These are phyloP conservation scores for Trichoderma breve DNA, from an alignment of 2,329 filamentous ascomycete genomes.

Conservation along the genomic window DNA sequence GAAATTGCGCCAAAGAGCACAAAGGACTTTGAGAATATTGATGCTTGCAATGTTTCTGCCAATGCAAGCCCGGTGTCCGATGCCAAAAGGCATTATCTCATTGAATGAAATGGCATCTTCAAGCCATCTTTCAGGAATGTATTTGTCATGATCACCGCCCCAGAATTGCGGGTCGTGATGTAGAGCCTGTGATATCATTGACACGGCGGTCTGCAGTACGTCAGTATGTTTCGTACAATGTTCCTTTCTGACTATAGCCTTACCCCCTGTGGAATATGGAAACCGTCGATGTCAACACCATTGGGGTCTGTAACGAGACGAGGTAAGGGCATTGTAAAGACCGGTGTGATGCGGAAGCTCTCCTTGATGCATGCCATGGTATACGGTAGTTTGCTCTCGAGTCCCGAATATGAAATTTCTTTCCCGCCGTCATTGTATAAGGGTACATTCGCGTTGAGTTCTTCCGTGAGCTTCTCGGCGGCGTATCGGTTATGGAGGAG, in stretches of 20 bases:
- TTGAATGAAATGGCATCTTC: background rate
- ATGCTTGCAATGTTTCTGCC: background rate
- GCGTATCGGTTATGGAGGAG: constrained; percentile 2
- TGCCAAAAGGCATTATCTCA: background rate
- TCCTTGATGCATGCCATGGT: constrained; percentile 4
- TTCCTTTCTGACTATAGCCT: background rate
- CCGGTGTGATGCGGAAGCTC: background rate
- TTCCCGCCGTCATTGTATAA: background rate
- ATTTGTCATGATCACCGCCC: background rate
- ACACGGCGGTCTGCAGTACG: background rate
- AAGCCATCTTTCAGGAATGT: background rate
- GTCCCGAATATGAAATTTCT: background rate
- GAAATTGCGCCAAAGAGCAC: background rate
- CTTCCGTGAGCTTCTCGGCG: background rate
- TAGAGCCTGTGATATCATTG: background rate
- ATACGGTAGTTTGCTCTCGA: background rate
- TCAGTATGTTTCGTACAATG: background rate
- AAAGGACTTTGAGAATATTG: background rate
- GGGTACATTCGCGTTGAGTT: background rate
- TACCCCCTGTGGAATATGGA: background rate
- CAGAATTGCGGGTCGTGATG: background rate
- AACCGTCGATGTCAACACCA: background rate
- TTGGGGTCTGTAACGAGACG: background rate
- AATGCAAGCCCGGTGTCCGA: background rate
- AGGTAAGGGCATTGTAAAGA: background rate